Evolutionary conservation across 2,329 filamentous ascomycete genomes (phyloP), one percentile per base, ranked within the genome.

Genomic region (Colletotrichum coccodes): DNA sequence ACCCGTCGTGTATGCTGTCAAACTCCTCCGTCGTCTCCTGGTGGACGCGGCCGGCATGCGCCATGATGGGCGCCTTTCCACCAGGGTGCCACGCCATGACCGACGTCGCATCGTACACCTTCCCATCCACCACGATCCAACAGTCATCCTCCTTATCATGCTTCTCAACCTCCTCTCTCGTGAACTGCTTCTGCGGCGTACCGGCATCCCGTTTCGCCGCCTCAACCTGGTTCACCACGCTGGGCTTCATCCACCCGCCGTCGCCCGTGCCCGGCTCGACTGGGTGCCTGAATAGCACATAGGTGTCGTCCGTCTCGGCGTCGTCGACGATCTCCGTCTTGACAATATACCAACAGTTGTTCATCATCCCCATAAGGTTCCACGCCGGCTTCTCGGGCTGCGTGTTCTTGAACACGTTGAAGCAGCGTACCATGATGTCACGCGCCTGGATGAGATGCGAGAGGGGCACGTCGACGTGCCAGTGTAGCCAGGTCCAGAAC

Each of bases 321-420:
- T 76, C 74, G n/a, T 78, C 74, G 0, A 75, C 63, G 4, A 83
- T 79, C 40, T 83, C 79, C 0, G 80, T 74, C 52, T 80, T 81
- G 16, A 87, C 81, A 1, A 75, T 68, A 69, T 86, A 86, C 81
- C 82, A 85, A 68, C 81, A 82, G 50, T 87, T 87, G 73, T 87
- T 87, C 85, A 87, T 86, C 83, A 87, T 86, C 8, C 76, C 84
- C 81, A 84, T 80, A 1, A 84, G 77, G 66, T 86, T 87, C 85
- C 85, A 87, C 5, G 74, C 76, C 4, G 79, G 78, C 23, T 79
- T 75, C 65, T 80, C 72, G 1, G 85, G 85, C 69, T 87, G 85
- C 1, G 83, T 85, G 68, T 85, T 85, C 69, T 85, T 86, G 74
- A 82, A 82, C 0, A 83, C 83, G 62, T 86, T 82, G 73, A 82